A percentile compares a stretch with the other conserved stretches of the same genome.
Conservation (phyloP, 257 asterid species). For the Eucommia ulmoides region DNA sequence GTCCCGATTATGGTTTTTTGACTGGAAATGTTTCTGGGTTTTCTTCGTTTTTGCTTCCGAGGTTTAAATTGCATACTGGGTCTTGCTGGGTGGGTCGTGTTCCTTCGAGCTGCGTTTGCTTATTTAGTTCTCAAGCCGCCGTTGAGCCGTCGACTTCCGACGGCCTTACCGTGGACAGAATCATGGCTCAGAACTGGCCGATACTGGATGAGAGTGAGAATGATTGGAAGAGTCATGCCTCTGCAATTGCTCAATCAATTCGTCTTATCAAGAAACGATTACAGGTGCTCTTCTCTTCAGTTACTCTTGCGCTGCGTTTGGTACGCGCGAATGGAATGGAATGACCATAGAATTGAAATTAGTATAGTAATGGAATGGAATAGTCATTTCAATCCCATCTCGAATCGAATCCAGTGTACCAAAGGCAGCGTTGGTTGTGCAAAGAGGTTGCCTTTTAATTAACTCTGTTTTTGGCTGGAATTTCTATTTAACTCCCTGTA, state of each 20-base stretch:
- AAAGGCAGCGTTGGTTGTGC: too few relatives aligned
- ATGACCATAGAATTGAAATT: too few relatives aligned
- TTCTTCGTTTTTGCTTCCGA: constrained; percentile 12
- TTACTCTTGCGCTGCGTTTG: background rate
- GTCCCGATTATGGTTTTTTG: constrained; percentile 11
- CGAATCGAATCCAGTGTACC: too few relatives aligned
- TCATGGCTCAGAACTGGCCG: constrained; percentile 63
- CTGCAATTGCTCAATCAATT: constrained; percentile 83
- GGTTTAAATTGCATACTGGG: too few relatives aligned
- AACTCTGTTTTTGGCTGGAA: too few relatives aligned
- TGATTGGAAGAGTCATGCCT: constrained; percentile 89
- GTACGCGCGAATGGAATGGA: too few relatives aligned
- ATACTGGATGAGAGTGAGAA: constrained; percentile 58
- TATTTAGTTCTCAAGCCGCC: constrained; percentile 38
- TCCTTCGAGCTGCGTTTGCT: constrained; percentile 14
- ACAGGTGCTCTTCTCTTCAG: constrained; percentile 22
- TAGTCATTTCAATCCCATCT: too few relatives aligned
- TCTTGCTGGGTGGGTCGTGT: constrained; percentile 9
- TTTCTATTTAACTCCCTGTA: too few relatives aligned
- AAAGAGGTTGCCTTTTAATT: too few relatives aligned
- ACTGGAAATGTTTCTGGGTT: constrained; percentile 11
- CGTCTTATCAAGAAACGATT: constrained; percentile 84
- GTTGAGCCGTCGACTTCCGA: constrained; percentile 57
- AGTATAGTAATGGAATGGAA: too few relatives aligned
- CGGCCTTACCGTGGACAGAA: constrained; percentile 77